Percentiles rank a stretch among this genome's conserved stretches.
phyloP scores from a whole-genome alignment of 257 asterid genomes.

The Nicotiana tabacum region DNA sequence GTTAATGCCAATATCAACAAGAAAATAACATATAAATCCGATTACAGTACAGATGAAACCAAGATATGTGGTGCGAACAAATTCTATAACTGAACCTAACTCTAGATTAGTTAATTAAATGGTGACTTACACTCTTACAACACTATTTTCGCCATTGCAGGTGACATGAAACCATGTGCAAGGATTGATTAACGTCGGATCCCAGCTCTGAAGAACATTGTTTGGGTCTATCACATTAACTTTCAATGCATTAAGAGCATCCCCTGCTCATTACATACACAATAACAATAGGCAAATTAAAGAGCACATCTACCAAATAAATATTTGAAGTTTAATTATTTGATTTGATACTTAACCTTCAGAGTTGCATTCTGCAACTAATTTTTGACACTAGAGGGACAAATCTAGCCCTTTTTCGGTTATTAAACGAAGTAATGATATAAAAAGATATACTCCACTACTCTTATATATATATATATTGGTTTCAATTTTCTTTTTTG shows the following conservation, averaged over 20 bases:
- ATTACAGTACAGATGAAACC: neutral
- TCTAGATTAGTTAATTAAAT: neutral
- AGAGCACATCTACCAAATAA: too few relatives aligned
- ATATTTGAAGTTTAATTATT: neutral
- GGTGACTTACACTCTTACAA: conserved; percentile 33
- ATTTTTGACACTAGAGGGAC: too few relatives aligned
- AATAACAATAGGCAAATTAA: neutral
- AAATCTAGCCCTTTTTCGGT: too few relatives aligned
- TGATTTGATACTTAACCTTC: neutral
- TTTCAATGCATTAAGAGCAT: conserved; percentile 29
- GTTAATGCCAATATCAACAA: neutral
- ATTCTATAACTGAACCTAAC: neutral
- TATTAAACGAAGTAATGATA: too few relatives aligned
- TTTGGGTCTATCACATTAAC: conserved; percentile 24
- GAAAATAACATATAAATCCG: neutral
- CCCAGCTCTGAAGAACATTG: conserved; percentile 56
- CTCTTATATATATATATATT: too few relatives aligned
- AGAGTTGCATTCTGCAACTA: conserved; percentile 22
- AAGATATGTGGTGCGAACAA: neutral
- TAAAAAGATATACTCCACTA: too few relatives aligned
- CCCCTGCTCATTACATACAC: conserved; percentile 26
- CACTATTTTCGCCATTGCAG: conserved; percentile 28
- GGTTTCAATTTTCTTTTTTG: too few relatives aligned
- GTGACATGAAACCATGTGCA: conserved; percentile 51
- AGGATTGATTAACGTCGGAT: conserved; percentile 43